Evolutionary conservation across 371 early-diverging fungal genomes (phyloP), one percentile per base, ranked within the genome.

Genomic region (Coemansia sp.): DNA sequence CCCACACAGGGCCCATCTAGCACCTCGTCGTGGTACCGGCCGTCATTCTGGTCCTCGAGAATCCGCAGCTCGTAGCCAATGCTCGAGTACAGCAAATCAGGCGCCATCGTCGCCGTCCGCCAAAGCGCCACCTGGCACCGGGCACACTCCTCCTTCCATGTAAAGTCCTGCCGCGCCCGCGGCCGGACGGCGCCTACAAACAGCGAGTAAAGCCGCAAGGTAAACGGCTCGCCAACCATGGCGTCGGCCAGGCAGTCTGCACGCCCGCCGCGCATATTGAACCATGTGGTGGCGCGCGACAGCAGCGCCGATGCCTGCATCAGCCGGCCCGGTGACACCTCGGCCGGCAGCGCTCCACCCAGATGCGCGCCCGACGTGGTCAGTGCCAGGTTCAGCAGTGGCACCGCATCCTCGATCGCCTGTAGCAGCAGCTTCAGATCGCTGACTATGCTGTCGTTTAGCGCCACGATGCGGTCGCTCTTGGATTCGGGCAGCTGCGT

Each of bases 131-230:
- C 79, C 5, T 66, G 66, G 66, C 83, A 82, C 55, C 82, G 81
- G 10, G 72, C 81, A 55, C 81, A 84, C 49, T 91, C 88, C 66
- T 90, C 90, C 68, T 88, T 88, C 91, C 91, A 91, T 1, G 90
- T 90, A 60, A 87, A 87, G 9, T 84, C 85, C 3, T 76, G 49
- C n/a, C 68, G 62, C 3, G 76, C 66, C 55, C 82, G 80, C 2
- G 83, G 72, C 2, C 90, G 74, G 5, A 83, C 77, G 33, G 87
- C 86, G 1, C 82, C 86, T 7, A 81, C 67, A 63, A 91, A 91
- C 47, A 90, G 55, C 6, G 85, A 82, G 63, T 90, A 91, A 10
- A 90, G 62, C 5, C 80, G 81, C 31, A 86, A 66, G 0, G 53
- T 51, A 56, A 88, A 84, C 1, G 57, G 54, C 9, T 59, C 42